Base-by-base conservation (phyloP, 225 moss, liverwort and hornwort species). In the Polytrichum formosum region DNA sequence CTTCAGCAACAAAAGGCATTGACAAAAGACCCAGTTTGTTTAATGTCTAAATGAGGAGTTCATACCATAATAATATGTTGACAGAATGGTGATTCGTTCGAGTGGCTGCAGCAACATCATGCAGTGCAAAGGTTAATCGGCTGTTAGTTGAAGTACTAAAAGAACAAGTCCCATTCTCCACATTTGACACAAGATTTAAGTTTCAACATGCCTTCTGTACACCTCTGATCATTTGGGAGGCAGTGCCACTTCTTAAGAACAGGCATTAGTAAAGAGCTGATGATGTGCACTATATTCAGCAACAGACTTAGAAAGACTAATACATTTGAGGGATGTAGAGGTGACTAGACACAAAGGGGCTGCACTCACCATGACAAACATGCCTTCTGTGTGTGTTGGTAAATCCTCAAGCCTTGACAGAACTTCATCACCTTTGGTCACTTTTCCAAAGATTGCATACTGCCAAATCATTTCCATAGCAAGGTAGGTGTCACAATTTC, bases 361-460 rank as follows among this genome's bases (percentile, higher is more conserved):
- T 46, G 46, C 54, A 28, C 84, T 70, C 61, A 95, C 91, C 92
- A 98, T 98, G 28, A 98, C 97, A 76, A 98, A 98, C 67, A 98
- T 98, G 76, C 94, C 97, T 77, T 98, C 97, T 75, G 25, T 85
- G 59, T 85, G 86, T 68, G 94, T 98, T 67, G 92, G 86, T 74
- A 98, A 65, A 54, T 85, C 85, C 77, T 98, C 97, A 29, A 98
- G 91, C 84, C 79, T 94, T 18, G 94, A 83, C 60, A 98, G 90
- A 66, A 92, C 92, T 68, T 87, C 92, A 65, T 94, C 87, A 0
- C 97, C 97, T 74, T 87, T 92, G 7, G 97, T 98, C 64, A 94
- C 88, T 88, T 90, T 94, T 64, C 97, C 97, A 76, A 98, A 98
- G 66, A 98, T 75, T 29, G 97, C 97, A 65, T 98, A 98, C 97